Base-by-base conservation (phyloP, 1,284 basidiomycete genomes). In the Malassezia cuniculi region DNA sequence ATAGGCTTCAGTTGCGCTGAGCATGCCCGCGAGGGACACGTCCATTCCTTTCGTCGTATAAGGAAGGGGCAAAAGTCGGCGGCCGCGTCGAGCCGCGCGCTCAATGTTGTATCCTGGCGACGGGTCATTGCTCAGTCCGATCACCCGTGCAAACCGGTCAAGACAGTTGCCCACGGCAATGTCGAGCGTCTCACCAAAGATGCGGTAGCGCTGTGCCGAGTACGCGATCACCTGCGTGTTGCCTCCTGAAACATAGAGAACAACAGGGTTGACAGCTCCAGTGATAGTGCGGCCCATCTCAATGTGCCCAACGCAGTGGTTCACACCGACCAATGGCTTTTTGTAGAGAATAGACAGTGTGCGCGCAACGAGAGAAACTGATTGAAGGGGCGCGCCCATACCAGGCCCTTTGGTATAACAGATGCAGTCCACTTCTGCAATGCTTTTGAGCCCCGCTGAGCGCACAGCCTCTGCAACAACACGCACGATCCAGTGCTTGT, bases 41-140 rank as follows among this genome's bases (percentile, higher is more conserved):
- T 99, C 93, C 93, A 99, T 99, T 14, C 93, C 93, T 68, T 99
- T 99, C 0, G 90, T 99, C 1, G 89, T 76, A 67, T 97, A 99
- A 5, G 93, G 90, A 33, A 99, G 72, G 1, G 80, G 71, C 0
- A 95, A 68, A 1, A 97, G 71, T 24, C 80, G 77, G 54, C 45
- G 54, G 2, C 60, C 87, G 84, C 78, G 80, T 69, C 84, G 89
- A 0, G 93, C 90, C 64, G 84, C 81, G 65, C 85, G 81, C 66
- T 99, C 93, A 52, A 99, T 97, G 60, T 97, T 97, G 62, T 87
- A 89, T n/a, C 93, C 93, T 0, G 93, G 93, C 60, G 78, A 83
- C 1, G 93, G 93, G 66, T 93, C 90, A 61, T 99, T 99, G 59
- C 82, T 82, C 27, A 99, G 71, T 43, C 85, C 81, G 41, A 99